A percentile compares a stretch with the other conserved stretches of the same genome.
These are phyloP conservation scores for Paraphoma chrysanthemicola DNA, from an alignment of 2,329 filamentous ascomycete species.

Conservation along the genomic window DNA sequence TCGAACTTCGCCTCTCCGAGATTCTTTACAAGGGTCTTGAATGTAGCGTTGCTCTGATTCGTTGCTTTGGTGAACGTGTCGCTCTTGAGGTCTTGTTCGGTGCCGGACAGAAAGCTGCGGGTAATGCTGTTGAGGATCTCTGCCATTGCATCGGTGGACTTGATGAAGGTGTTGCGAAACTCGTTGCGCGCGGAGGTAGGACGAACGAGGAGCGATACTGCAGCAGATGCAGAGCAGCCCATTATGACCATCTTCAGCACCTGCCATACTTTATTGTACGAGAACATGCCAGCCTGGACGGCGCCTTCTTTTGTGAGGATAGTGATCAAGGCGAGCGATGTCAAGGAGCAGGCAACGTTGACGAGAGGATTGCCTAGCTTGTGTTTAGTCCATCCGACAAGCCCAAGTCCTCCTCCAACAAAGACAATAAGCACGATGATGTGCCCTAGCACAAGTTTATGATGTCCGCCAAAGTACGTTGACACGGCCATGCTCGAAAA, in stretches of 20 bases:
- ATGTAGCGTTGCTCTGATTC: slow-evolving; percentile 69
- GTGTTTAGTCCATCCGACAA: slow-evolving; percentile 88
- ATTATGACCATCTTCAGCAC: slow-evolving; percentile 62
- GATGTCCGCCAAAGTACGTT: slow-evolving; percentile 74
- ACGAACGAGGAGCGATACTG: slow-evolving; percentile 72
- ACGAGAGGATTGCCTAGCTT: slow-evolving; percentile 78
- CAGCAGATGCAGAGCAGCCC: slow-evolving; percentile 61
- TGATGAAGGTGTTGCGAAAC: slow-evolving; percentile 75
- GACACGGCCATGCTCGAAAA: slow-evolving; percentile 89
- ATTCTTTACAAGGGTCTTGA: slow-evolving; percentile 75
- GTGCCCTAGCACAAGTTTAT: slow-evolving; percentile 75
- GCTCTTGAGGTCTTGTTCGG: slow-evolving; percentile 76
- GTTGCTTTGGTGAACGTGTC: slow-evolving; percentile 69
- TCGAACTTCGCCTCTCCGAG: slow-evolving; percentile 88
- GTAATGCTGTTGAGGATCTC: slow-evolving; percentile 85
- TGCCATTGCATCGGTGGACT: slow-evolving; percentile 75
- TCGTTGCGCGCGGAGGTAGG: slow-evolving; percentile 77
- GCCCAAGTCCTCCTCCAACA: slow-evolving; percentile 83
- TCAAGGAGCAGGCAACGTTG: slow-evolving; percentile 79
- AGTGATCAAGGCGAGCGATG: slow-evolving; percentile 87
- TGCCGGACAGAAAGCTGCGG: slow-evolving; percentile 81
- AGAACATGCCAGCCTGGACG: slow-evolving; percentile 82
- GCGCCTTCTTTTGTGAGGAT: slow-evolving; percentile 90
- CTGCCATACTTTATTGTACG: slow-evolving; percentile 81
- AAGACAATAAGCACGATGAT: slow-evolving; percentile 81